Conservation (phyloP, 345 rosid genomes). For the Sonneratia alba region DNA sequence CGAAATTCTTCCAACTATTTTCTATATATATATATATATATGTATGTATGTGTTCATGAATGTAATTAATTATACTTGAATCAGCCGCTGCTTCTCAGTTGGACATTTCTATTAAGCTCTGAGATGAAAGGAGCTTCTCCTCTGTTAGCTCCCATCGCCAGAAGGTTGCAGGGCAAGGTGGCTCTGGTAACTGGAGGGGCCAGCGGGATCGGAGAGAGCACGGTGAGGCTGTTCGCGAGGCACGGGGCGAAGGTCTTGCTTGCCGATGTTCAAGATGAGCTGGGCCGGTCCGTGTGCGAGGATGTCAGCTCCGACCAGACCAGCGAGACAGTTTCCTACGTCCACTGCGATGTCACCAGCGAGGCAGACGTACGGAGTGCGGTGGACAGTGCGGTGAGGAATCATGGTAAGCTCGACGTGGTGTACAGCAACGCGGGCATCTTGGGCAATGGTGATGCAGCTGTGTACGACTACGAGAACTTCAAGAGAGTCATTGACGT, state of each 20-base stretch:
- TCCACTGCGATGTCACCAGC: background rate
- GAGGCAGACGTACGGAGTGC: background rate
- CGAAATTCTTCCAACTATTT: no score
- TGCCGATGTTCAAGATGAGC: background rate
- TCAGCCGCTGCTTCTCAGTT: no score
- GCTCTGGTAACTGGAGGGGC: constrained; percentile 14
- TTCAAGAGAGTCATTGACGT: background rate
- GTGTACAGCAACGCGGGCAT: background rate
- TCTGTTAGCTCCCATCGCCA: background rate
- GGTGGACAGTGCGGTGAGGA: background rate
- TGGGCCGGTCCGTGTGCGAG: background rate
- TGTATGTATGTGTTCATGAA: no score
- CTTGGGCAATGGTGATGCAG: background rate
- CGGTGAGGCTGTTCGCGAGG: constrained; percentile 8
- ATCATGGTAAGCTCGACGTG: constrained; percentile 1
- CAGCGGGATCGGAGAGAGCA: background rate
- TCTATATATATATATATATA: no score
- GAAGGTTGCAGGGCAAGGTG: constrained; percentile 12
- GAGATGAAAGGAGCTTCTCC: no score
- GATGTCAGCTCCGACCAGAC: background rate
- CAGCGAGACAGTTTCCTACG: background rate
- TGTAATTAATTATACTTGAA: no score
- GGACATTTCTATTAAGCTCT: no score
- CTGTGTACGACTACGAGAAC: background rate
- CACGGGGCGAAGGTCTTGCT: constrained; percentile 15